A percentile compares a stretch with the other conserved stretches of the same genome.
Conservation (phyloP, 176 grass and related monocot species). For the Rhynchospora breviuscula region DNA sequence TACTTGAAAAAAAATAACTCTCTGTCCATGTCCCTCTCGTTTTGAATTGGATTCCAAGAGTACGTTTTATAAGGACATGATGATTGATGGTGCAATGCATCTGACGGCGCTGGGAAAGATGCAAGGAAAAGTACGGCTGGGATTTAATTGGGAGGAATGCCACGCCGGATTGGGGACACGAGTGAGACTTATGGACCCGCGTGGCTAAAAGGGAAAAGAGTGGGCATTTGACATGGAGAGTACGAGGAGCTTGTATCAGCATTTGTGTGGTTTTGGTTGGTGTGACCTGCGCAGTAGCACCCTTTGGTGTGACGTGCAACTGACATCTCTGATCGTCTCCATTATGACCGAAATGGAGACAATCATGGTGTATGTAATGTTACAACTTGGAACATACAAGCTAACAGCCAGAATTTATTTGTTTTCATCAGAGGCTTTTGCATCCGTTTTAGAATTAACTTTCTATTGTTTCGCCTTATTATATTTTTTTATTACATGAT, state of each 20-base stretch:
- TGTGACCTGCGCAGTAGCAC: neutral
- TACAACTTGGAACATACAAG: no score
- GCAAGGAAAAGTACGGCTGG: neutral
- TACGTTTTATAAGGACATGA: neutral
- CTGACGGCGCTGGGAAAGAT: neutral
- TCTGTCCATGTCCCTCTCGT: neutral
- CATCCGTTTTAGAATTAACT: no score
- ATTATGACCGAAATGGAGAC: neutral
- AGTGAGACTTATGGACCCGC: neutral
- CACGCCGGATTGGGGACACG: neutral
- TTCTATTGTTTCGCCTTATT: no score
- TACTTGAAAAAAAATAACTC: neutral
- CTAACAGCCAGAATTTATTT: no score
- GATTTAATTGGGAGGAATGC: conserved; percentile 1
- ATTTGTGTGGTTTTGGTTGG: conserved; percentile 18
- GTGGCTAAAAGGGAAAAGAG: neutral
- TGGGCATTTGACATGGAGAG: conserved; percentile 8
- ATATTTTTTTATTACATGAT: no score
- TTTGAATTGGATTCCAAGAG: neutral
- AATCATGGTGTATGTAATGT: no score
- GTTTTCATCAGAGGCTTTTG: no score
- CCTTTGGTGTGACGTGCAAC: neutral
- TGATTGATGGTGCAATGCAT: neutral
- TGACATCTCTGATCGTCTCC: neutral
- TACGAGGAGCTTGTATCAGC: neutral